Conservation (phyloP, 768 basidiomycete species). For the Pleurotus tuoliensis region DNA sequence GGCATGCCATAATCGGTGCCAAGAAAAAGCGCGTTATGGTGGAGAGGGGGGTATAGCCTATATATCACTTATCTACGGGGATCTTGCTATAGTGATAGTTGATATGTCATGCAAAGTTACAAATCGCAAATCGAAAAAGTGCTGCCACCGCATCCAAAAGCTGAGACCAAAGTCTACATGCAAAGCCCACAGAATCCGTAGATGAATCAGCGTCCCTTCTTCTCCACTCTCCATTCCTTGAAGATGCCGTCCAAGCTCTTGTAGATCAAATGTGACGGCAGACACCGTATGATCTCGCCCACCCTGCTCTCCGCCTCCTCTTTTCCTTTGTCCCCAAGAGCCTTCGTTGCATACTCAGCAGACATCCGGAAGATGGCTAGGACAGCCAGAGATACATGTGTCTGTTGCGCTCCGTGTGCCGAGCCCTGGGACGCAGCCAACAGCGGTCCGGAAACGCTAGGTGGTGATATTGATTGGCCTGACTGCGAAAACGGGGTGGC, state of each 20-base stretch:
- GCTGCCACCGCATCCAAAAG: too few relatives aligned
- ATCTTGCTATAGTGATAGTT: slow-evolving; percentile 1
- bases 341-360: slow-evolving; percentile 76
- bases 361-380: slow-evolving; percentile 87
- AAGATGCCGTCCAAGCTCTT: slow-evolving; percentile 94
- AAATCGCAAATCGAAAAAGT: not conserved
- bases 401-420: slow-evolving; percentile 84
- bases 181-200: not conserved
- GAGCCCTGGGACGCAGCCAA: slow-evolving; percentile 72
- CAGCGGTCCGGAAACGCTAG: slow-evolving; percentile 64
- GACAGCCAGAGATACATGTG: slow-evolving; percentile 90
- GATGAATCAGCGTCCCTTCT: slow-evolving; percentile 53
- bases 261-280: slow-evolving; percentile 85
- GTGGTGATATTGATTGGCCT: slow-evolving; percentile 56
- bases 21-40: slow-evolving; percentile 41
- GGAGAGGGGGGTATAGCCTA: slow-evolving; percentile 42
- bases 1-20: slow-evolving; percentile 66
- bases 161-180: not conserved
- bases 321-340: slow-evolving; percentile 62
- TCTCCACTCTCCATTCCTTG: slow-evolving; percentile 85
- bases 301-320: slow-evolving; percentile 69
- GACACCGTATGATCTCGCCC: slow-evolving; percentile 84
- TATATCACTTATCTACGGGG: not conserved
- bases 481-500: slow-evolving; percentile 68
- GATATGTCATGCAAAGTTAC: not conserved